phyloP scores from a whole-genome alignment of 148 eudicot species.

The Spergularia bocconei region DNA sequence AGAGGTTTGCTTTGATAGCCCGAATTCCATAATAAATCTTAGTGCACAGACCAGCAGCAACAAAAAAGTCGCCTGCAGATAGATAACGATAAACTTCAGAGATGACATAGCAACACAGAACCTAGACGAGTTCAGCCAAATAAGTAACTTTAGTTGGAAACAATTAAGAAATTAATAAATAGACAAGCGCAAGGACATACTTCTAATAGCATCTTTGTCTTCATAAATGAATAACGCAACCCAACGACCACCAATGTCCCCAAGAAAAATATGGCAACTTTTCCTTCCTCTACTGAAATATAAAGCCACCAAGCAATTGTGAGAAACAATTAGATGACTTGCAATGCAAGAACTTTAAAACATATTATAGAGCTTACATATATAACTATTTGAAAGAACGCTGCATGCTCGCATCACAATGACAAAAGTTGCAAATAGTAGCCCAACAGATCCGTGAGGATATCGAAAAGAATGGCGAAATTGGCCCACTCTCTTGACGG shows the following conservation, averaged over 20 bases:
- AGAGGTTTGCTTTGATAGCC: constrained; percentile 69
- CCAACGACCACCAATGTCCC: constrained; percentile 65
- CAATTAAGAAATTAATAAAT: background rate
- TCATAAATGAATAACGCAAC: constrained; percentile 56
- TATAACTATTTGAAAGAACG: constrained; percentile 89
- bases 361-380: constrained; percentile 53
- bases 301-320: constrained; percentile 20
- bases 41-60: constrained; percentile 50
- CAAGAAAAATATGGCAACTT: constrained; percentile 69
- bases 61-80: constrained; percentile 60
- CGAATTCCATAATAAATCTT: constrained; percentile 69
- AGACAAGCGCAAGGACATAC: constrained; percentile 40
- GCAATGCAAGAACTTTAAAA: constrained; percentile 11
- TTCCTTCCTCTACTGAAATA: constrained; percentile 91
- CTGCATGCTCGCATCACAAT: constrained; percentile 74
- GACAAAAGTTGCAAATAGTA: constrained; percentile 46
- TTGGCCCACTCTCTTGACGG: constrained; percentile 50
- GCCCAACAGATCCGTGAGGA: constrained; percentile 35
- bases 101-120: background rate
- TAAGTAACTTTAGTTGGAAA: constrained; percentile 5
- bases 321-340: constrained; percentile 17
- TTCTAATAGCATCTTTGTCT: constrained; percentile 53
- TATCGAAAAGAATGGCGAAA: constrained; percentile 28
- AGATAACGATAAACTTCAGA: background rate
- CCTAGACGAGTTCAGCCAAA: background rate